phyloP scores from a whole-genome alignment of 2,329 filamentous ascomycete genomes.

The Raffaelea arxii region DNA sequence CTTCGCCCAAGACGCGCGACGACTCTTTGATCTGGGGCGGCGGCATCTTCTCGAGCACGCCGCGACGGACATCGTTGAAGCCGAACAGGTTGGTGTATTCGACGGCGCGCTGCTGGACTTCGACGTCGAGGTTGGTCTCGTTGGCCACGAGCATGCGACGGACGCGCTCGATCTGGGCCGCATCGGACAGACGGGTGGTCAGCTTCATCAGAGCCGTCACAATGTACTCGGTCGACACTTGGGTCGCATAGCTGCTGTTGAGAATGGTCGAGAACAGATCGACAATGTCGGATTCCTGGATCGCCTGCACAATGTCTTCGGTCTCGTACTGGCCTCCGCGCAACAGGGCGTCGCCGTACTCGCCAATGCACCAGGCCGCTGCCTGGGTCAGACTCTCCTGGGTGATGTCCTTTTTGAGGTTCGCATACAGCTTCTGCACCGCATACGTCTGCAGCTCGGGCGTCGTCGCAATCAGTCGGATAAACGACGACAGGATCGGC shows the following conservation, averaged over 20 bases:
- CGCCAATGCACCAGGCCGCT: constrained; percentile 94
- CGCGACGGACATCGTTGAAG: constrained; percentile 75
- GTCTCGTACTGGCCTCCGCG: constrained; percentile 87
- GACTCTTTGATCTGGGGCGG: constrained; percentile 94
- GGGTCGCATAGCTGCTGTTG: constrained; percentile 87
- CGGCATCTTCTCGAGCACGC: constrained; percentile 96
- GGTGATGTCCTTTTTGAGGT: constrained; percentile 91
- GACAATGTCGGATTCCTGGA: constrained; percentile 82
- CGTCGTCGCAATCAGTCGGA: constrained; percentile 88
- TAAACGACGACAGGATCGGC: constrained; percentile 92
- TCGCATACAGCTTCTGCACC: constrained; percentile 86
- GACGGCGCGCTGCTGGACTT: constrained; percentile 91
- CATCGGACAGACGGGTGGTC: constrained; percentile 75
- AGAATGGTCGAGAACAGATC: constrained; percentile 89
- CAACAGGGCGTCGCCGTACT: constrained; percentile 87
- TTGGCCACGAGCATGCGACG: constrained; percentile 67
- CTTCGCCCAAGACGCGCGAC: constrained; percentile 79
- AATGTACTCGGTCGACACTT: constrained; percentile 91
- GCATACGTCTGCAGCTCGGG: constrained; percentile 93
- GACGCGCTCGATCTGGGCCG: constrained; percentile 77
- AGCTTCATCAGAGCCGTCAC: constrained; percentile 92
- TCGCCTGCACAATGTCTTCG: constrained; percentile 70
- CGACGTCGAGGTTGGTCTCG: constrained; percentile 82
- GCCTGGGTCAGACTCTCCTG: constrained; percentile 92
- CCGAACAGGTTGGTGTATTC: constrained; percentile 94